phyloP scores from a whole-genome alignment of 495 filamentous ascomycete species.

The Apiosordaria backusii region DNA sequence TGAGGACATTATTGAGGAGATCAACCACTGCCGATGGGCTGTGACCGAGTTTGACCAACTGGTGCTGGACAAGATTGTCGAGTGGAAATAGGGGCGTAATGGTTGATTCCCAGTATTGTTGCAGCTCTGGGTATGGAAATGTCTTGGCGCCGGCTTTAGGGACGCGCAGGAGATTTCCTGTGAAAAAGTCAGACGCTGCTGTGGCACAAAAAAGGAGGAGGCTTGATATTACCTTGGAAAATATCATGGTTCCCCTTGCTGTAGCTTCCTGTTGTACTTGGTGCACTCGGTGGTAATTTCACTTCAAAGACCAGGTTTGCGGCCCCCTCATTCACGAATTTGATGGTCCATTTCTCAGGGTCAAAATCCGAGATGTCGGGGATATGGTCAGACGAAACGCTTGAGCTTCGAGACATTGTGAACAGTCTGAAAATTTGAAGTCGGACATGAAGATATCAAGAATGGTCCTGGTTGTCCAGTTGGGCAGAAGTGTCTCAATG shows the following conservation, averaged over 20 bases:
- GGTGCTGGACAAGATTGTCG: slow-evolving; percentile 58
- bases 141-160: slow-evolving; percentile 59
- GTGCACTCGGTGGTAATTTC: slow-evolving; percentile 30
- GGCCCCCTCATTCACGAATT: slow-evolving; percentile 57
- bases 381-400: not conserved
- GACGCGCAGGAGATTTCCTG: slow-evolving; percentile 59
- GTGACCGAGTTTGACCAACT: slow-evolving; percentile 50
- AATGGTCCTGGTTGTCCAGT: not conserved
- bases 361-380: not conserved
- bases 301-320: slow-evolving; percentile 70
- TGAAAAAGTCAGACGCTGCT: slow-evolving; percentile 23
- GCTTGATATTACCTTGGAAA: slow-evolving; percentile 20
- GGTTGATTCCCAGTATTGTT: slow-evolving; percentile 53
- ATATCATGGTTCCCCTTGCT: not conserved
- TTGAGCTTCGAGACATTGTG: not conserved
- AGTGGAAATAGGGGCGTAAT: slow-evolving; percentile 57
- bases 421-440: not conserved
- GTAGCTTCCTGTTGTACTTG: slow-evolving; percentile 8
- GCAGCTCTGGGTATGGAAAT: slow-evolving; percentile 52
- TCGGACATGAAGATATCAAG: not conserved
- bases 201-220: not conserved
- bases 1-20: slow-evolving; percentile 51
- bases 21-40: slow-evolving; percentile 25
- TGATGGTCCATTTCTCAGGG: slow-evolving; percentile 21
- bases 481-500: not conserved